These are phyloP conservation scores for Phlyctochytrium arcticum DNA, from an alignment of 192 early-diverging fungal species.

Conservation along the genomic window DNA sequence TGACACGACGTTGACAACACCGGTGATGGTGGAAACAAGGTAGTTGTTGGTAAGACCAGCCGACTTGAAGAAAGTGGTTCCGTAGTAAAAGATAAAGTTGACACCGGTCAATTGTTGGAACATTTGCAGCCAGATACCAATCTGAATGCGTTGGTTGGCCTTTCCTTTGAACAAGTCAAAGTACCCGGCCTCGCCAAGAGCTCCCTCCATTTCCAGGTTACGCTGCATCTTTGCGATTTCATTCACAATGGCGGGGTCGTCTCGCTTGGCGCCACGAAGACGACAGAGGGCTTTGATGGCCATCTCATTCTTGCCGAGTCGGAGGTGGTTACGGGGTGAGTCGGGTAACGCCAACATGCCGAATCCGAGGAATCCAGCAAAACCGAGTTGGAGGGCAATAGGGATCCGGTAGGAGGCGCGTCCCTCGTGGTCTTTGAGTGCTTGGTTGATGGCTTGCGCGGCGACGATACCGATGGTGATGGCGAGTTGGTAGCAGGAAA, in stretches of 20 bases:
- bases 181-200: slow-evolving; percentile 19
- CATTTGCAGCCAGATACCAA: slow-evolving; percentile 18
- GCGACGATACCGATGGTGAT: slow-evolving; percentile 42
- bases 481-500: slow-evolving; percentile 38
- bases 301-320: not conserved
- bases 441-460: slow-evolving; percentile 30
- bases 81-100: slow-evolving; percentile 63
- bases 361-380: slow-evolving; percentile 15
- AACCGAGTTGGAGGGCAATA: slow-evolving; percentile 26
- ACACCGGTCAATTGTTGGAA: slow-evolving; percentile 65
- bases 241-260: slow-evolving; percentile 47
- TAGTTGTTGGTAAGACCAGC: slow-evolving; percentile 19
- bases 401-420: slow-evolving; percentile 29
- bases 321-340: slow-evolving; percentile 31
- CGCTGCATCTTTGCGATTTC: slow-evolving; percentile 69
- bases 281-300: slow-evolving; percentile 15
- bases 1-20: slow-evolving; percentile 75
- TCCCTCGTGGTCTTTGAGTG: slow-evolving; percentile 9
- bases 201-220: not conserved
- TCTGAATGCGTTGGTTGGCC: not conserved
- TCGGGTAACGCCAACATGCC: slow-evolving; percentile 36
- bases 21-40: slow-evolving; percentile 60
- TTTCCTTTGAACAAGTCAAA: slow-evolving; percentile 27
- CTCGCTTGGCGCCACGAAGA: not conserved
- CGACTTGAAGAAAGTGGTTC: slow-evolving; percentile 37